Base-by-base conservation (phyloP, 148 eudicot genomes). In the Silene uniflora region DNA sequence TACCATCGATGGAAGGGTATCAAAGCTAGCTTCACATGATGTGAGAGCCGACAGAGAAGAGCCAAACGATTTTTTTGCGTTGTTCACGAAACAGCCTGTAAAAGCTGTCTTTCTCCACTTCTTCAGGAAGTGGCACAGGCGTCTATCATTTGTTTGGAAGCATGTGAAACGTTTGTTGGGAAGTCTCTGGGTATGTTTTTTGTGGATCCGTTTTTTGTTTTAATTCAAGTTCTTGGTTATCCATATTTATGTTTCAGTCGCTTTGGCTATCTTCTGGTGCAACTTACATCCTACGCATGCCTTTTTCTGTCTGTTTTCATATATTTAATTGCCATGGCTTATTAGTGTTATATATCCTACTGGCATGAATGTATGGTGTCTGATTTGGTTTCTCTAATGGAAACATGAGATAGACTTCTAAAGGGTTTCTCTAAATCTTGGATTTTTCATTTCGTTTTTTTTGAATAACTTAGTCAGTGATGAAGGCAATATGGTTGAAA, bases 81-180 rank as follows among this genome's bases (percentile, higher is more conserved):
- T 87, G 78, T 88, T 87, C 42, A 85, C 90, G 62, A 91, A 86
- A 79, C 91, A 90, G 79, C 87, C 93, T 73, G 79, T 90, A 25
- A 91, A 87, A 82, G 91, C 93, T 35, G 78, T 84, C 27, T 73
- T 88, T 67, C 55, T 83, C 42, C 90, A 76, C 83, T 68, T 89
- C 73, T 85, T 78, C 74, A 86, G 84, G 82, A 94, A 88, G 86
- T 94, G 97, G 97, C 79, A 91, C 76, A 82, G 91, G 47, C 97
- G 98, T 24, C 77, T 94, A 72, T 87, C 93, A 56, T 94, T 94
- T 73, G 66, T 88, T 44, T 86, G 92, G 91, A 85, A 87, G 79
- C 91, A 89, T 77, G 86, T 81, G 64, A 89, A 81, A 58, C 87
- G 87, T 69, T 81, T 89, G 56, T 80, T 91, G 78, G 81, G 88